Conservation (phyloP, 2,329 filamentous ascomycete species). For the Pseudohalonectria lignicola region DNA sequence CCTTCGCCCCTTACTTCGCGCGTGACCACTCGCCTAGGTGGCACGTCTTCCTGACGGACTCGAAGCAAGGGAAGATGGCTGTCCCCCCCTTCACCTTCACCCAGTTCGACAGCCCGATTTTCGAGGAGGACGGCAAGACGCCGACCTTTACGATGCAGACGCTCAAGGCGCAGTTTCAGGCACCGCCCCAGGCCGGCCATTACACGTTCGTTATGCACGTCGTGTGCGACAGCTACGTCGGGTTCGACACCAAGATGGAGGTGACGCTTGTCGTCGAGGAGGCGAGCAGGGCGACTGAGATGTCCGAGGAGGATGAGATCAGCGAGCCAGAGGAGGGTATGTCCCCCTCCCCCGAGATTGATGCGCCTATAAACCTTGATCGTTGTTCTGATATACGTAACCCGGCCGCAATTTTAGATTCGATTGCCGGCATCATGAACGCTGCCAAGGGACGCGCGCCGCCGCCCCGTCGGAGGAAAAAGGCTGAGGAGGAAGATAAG, state of each 20-base stretch:
- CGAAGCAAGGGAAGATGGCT: conserved; percentile 89
- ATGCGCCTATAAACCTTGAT: conserved; percentile 10
- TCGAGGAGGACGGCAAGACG: conserved; percentile 60
- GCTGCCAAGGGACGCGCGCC: conserved; percentile 65
- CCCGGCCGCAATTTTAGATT: conserved; percentile 45
- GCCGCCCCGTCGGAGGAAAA: conserved; percentile 28
- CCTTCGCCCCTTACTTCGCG: conserved; percentile 81
- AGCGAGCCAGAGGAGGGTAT: conserved; percentile 94
- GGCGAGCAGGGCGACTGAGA: conserved; percentile 68
- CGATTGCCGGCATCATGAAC: conserved; percentile 82
- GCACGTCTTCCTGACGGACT: conserved; percentile 91
- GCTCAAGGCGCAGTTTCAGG: conserved; percentile 92
- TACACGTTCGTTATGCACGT: conserved; percentile 94
- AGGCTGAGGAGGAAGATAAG: conserved; percentile 35
- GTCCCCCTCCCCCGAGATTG: not conserved
- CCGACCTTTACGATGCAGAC: conserved; percentile 95
- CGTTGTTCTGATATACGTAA: too few species aligned
- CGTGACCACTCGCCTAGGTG: conserved; percentile 84
- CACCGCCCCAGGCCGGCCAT: conserved; percentile 81
- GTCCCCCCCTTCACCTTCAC: conserved; percentile 95
- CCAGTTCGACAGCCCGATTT: conserved; percentile 81
- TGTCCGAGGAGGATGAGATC: conserved; percentile 85
- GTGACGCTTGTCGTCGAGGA: conserved; percentile 85
- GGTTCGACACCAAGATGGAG: conserved; percentile 86
- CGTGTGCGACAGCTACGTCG: conserved; percentile 89